Conservation (phyloP, 2,329 filamentous ascomycete species). For the Cadophora malorum region DNA sequence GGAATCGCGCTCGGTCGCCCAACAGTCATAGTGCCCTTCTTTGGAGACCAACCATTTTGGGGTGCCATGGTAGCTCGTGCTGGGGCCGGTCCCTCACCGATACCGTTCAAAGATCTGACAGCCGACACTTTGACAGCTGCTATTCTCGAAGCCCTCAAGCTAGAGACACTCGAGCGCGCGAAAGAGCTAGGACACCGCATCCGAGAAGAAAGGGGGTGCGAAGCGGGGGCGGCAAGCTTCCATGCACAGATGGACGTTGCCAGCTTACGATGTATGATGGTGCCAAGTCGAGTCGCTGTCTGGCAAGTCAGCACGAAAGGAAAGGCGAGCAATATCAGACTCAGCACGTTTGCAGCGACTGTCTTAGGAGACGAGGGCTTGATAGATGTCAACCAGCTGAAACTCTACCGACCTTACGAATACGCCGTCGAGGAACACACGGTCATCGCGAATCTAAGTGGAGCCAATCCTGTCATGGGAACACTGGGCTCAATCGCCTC, state of each 20-base stretch:
- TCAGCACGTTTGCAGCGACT: conserved; percentile 77
- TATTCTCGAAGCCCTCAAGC: conserved; percentile 64
- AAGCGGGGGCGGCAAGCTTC: conserved; percentile 70
- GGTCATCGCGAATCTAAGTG: conserved; percentile 29
- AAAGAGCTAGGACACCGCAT: conserved; percentile 63
- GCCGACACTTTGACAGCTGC: conserved; percentile 69
- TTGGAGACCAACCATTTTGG: conserved; percentile 86
- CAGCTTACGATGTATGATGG: conserved; percentile 71
- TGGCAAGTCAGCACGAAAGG: conserved; percentile 67
- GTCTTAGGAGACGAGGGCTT: conserved; percentile 69
- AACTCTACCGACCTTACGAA: conserved; percentile 68
- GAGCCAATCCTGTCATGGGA: conserved; percentile 31
- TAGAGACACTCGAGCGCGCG: conserved; percentile 63
- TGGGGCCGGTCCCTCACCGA: conserved; percentile 73
- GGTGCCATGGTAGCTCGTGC: conserved; percentile 76
- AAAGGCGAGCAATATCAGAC: conserved; percentile 61
- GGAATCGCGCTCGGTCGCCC: conserved; percentile 82
- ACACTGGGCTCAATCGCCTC: conserved; percentile 33
- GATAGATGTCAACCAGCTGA: conserved; percentile 73
- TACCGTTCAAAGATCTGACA: conserved; percentile 72
- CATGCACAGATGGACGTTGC: conserved; percentile 73
- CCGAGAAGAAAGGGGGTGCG: conserved; percentile 66
- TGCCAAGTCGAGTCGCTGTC: conserved; percentile 71
- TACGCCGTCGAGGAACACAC: conserved; percentile 54
- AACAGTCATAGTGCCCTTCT: conserved; percentile 86